Percentiles rank a stretch among this genome's conserved stretches.
Conservation (phyloP, 371 early-diverging fungal genomes). For the Mucor circinelloides region DNA sequence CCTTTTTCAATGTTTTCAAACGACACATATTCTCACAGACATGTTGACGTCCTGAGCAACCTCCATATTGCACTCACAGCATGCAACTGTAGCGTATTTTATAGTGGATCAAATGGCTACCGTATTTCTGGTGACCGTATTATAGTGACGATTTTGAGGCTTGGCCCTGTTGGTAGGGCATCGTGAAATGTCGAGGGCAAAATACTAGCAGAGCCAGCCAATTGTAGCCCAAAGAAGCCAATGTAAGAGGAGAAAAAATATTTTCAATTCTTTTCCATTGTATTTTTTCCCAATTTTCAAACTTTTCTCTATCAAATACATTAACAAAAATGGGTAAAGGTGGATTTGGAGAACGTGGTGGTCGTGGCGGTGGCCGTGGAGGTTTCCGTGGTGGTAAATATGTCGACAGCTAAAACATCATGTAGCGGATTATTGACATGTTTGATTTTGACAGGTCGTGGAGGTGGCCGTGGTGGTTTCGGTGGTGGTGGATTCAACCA, state of each 20-base stretch:
- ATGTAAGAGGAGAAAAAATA: neutral
- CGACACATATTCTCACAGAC: no score
- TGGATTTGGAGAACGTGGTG: slow-evolving; percentile 48
- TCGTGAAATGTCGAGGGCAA: no score
- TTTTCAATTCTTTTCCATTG: neutral
- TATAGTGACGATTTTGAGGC: no score
- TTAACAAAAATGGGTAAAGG: slow-evolving; percentile 43
- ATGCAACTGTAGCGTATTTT: no score
- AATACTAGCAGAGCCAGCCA: neutral
- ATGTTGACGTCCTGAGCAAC: no score
- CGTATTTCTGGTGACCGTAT: no score
- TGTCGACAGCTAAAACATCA: no score
- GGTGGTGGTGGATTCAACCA: slow-evolving; percentile 64
- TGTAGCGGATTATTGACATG: neutral
- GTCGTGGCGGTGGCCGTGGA: slow-evolving; percentile 44
- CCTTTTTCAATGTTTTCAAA: no score
- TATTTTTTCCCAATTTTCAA: slow-evolving; percentile 2
- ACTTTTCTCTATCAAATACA: neutral
- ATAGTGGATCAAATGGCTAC: neutral
- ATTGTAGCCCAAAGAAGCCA: neutral
- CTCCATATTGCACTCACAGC: no score
- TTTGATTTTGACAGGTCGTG: slow-evolving; percentile 48
- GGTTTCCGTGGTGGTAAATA: slow-evolving; percentile 44
- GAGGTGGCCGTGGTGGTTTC: slow-evolving; percentile 72
- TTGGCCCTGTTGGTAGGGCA: no score